Evolutionary conservation across 257 asterid species (phyloP), one percentile per base, ranked within the genome.

Genomic region (Knoxia roxburghii): DNA sequence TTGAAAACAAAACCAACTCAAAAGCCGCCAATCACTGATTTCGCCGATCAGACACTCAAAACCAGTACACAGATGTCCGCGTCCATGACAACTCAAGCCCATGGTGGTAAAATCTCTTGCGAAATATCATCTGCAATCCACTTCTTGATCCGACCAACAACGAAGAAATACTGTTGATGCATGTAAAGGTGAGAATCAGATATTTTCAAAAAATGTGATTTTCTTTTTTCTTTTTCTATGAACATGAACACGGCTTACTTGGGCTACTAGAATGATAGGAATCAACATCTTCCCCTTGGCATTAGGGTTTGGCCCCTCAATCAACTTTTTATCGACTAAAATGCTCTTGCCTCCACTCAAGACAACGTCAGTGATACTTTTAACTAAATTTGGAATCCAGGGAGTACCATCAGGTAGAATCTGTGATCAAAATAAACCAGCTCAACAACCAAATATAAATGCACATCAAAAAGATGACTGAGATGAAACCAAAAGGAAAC

Each of bases 241-340:
- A 7, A 39, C 12, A 13, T 32, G 17, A 52, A 40, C 33, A 32
- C 39, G 61, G 69, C 87, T 87, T 81, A 88, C 98, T 77, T 93
- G 91, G 77, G 81, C 70, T 49, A 90, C 91, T 76, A 81, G 64
- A 75, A 93, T 85, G 37, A 93, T 65, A 68, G 98, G 98, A 76
- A 93, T 93, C 48, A 79, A 72, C 27, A 78, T 5, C 73, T 90
- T 94, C 51, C 98, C 94, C 72, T 84, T 82, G 45, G 81, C 80
- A 67, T 88, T 87, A 8, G 99, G 87, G 48, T 94, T 89, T 29
- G 95, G 96, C 56, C 99, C 99, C 54, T 89, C 96, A 43, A 94
- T 87, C 83, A 94, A 78, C 83, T 83, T 84, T 73, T 74, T 76
- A 82, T 94, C 96, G 18, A 94, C 82, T 48, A 88, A 75, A 77